Evolutionary conservation across 805 yeast species (phyloP).

Genomic region (Grigorovia transvaalensis): DNA sequence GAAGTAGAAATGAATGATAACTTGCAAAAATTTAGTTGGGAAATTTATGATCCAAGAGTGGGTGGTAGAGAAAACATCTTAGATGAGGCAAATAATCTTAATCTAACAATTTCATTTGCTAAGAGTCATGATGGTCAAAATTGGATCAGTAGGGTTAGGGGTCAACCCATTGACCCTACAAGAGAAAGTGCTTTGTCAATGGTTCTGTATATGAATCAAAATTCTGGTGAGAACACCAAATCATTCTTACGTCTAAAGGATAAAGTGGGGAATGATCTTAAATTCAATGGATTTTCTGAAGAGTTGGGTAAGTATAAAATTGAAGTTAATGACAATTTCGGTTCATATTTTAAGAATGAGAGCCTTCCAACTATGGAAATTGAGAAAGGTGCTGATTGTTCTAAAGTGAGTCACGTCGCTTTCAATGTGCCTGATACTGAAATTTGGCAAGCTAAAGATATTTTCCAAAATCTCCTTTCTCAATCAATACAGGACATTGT

Average conservation of each 20-base stretch:
- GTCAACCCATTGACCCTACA: conserved; percentile 46
- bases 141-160: conserved; percentile 72
- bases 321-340: conserved; percentile 46
- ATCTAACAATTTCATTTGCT: conserved; percentile 61
- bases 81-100: conserved; percentile 55
- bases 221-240: conserved; percentile 35
- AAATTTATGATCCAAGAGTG: conserved; percentile 69
- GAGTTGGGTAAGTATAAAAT: conserved; percentile 61
- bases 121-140: conserved; percentile 60
- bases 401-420: conserved; percentile 53
- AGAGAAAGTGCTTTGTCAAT: conserved; percentile 48
- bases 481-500: conserved; percentile 49
- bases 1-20: conserved; percentile 64
- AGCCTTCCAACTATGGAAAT: conserved; percentile 18
- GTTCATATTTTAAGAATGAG: conserved; percentile 21
- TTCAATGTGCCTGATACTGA: conserved; percentile 60
- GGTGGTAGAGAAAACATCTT: conserved; percentile 76
- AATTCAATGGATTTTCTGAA: conserved; percentile 42
- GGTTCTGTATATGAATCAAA: conserved; percentile 71
- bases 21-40: conserved; percentile 73
- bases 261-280: conserved; percentile 14
- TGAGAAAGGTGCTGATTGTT: conserved; percentile 42
- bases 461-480: conserved; percentile 57
- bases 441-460: conserved; percentile 70
- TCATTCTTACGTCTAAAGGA: background rate